A percentile compares a stretch with the other conserved stretches of the same genome.
phyloP scores from a whole-genome alignment of 169 alveolate genomes.

The Cryptosporidium muris region DNA sequence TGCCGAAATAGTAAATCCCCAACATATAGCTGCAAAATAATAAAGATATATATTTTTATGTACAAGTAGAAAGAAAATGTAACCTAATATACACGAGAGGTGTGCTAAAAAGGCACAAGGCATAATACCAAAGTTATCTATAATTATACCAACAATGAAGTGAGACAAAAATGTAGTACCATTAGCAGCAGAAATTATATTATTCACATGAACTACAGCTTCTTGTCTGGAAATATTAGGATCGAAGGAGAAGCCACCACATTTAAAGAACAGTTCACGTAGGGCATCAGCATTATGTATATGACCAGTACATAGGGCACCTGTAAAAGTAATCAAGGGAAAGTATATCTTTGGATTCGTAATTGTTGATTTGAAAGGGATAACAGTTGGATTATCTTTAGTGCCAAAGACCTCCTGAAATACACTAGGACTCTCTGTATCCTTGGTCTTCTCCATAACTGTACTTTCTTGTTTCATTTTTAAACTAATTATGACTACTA shows the following conservation, averaged over 20 bases:
- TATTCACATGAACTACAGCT: constrained; percentile 31
- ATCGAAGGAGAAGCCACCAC: constrained; percentile 66
- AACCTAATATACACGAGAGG: constrained; percentile 15
- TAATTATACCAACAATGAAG: constrained; percentile 47
- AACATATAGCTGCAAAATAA: constrained; percentile 52
- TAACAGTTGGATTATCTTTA: constrained; percentile 52
- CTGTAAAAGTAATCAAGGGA: constrained; percentile 41
- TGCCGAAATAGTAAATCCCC: constrained; percentile 22
- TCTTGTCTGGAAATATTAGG: constrained; percentile 32
- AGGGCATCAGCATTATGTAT: constrained; percentile 60
- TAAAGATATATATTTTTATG: constrained; percentile 20
- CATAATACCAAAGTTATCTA: constrained; percentile 44
- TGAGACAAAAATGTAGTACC: constrained; percentile 50
- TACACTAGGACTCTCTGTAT: constrained; percentile 1
- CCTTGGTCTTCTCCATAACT: too few relatives aligned
- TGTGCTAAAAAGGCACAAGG: constrained; percentile 63
- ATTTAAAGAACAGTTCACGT: constrained; percentile 53
- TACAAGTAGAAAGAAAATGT: constrained; percentile 15
- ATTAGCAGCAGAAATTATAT: constrained; percentile 54
- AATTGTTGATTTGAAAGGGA: constrained; percentile 51
- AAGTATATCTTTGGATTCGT: constrained; percentile 57
- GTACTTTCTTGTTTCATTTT: too few relatives aligned
- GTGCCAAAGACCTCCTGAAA: constrained; percentile 65
- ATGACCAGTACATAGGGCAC: constrained; percentile 46
- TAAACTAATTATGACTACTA: too few relatives aligned